A percentile compares a stretch with the other conserved stretches of the same genome.
Evolutionary conservation across 2,329 filamentous ascomycete species (phyloP).

Genomic region (Anthostomella pinea): DNA sequence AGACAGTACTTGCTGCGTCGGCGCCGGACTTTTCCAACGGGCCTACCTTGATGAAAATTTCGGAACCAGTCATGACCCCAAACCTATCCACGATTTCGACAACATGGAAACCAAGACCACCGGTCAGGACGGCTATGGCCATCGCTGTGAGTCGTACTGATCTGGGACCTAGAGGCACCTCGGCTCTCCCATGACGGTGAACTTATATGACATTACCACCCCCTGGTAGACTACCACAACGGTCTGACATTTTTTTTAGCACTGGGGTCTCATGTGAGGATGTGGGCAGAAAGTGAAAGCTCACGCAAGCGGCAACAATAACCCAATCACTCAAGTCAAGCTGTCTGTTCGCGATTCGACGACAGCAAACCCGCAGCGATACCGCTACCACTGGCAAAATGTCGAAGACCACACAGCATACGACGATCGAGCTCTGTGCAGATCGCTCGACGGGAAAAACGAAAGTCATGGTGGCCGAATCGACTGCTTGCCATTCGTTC

Average conservation of each 20-base stretch:
- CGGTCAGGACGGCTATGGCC: constrained; percentile 18
- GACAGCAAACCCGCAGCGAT: constrained; percentile 21
- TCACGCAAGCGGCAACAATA: constrained; percentile 23
- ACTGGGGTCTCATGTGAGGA: too few species aligned
- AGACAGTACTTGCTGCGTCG: constrained; percentile 3
- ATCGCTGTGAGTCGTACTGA: neutral
- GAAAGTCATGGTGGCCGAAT: constrained; percentile 22
- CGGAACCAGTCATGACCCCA: constrained; percentile 11
- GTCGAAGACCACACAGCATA: constrained; percentile 19
- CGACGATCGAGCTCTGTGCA: constrained; percentile 19
- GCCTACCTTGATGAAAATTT: constrained; percentile 17
- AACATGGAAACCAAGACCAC: constrained; percentile 22
- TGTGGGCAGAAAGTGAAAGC: too few species aligned
- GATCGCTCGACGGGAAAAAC: constrained; percentile 19
- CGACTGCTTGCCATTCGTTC: too few species aligned
- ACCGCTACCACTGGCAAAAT: constrained; percentile 18
- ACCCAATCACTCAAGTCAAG: constrained; percentile 26
- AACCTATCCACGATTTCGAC: constrained; percentile 18
- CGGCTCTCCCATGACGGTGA: too few species aligned
- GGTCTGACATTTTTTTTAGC: too few species aligned
- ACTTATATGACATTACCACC: too few species aligned
- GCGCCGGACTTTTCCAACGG: too few species aligned
- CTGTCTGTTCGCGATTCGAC: constrained; percentile 18
- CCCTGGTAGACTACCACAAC: too few species aligned
- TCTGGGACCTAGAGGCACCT: too few species aligned